Base-by-base conservation (phyloP, 495 filamentous ascomycete genomes). In the Aspergillus incahuasiensis region DNA sequence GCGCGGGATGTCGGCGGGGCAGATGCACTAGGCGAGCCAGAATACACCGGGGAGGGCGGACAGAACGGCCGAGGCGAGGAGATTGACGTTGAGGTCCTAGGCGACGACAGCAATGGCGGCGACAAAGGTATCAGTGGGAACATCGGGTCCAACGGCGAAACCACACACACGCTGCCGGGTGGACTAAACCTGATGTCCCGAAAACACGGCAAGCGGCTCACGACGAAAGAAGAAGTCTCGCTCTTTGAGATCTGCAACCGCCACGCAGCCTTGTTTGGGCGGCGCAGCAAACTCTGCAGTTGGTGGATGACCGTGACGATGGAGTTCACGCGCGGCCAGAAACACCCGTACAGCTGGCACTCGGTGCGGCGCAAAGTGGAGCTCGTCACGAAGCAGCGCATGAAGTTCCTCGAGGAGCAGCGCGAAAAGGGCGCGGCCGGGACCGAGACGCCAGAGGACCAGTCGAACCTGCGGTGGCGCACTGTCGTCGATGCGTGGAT, bases 311-410 rank as follows among this genome's bases (percentile, higher is more conserved):
- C 62, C 5, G 62, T 77, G 16, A 69, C 74, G 12, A 58, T 58
- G 22, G 73, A 76, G 44, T 77, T 77, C 53, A 72, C 68, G 6
- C 60, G 56, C 22, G 64, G 67, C 18, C 68, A 74, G 43, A 73
- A 72, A 20, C 68, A 73, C 38, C 70, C 72, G 9, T 77, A 77
- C 58, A 73, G 69, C 15, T 77, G 74, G 74, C 73, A 77, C 19
- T 76, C 73, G 15, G 74, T 77, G 15, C 74, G 74, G 6, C 65
- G 74, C 24, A 77, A 76, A 57, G 74, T 77, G 2, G 74, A 77
- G 54, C 42, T 71, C 20, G 69, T 75, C 6, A 76, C 74, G 28
- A 77, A 74, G 40, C 72, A 74, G 60, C 65, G 74, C 9, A 69
- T 74, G 56, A 72, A 76, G 55, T 71, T 67, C 43, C 63, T 76